Evolutionary conservation across 768 basidiomycete genomes (phyloP), one percentile per base, ranked within the genome.

Genomic region (Vishniacozyma victoriae): DNA sequence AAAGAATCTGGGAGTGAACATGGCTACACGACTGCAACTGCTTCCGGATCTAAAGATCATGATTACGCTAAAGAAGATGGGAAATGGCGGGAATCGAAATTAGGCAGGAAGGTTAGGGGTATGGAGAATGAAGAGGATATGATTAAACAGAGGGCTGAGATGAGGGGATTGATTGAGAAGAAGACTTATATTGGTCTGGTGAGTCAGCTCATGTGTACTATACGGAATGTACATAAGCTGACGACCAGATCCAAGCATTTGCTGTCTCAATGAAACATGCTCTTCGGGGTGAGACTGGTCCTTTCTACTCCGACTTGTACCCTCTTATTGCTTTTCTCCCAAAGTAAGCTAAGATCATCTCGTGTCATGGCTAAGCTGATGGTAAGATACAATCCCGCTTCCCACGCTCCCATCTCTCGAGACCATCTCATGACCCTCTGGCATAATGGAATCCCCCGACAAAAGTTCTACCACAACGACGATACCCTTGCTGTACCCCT

Each of bases 221-320:
- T 4, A 15, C 16, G 19, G 13, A 6, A 9, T 9, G 11, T 11
- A 14, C 14, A 7, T 22, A 13, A 27, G 47, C 47, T 59, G 50
- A 54, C 35, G 4, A 5, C 3, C 54, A 83, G 81, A 74, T 84
- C 16, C 81, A 83, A 76, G 83, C 82, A 0, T 84, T 79, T 60
- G 75, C 82, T 1, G 81, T 85, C 3, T 72, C 83, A 3, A 77
- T 84, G 44, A 85, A 86, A 47, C 63, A 69, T 50, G 47, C 54
- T 64, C 78, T 87, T 12, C 80, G 85, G 29, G 80, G 78, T 5
- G 85, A 86, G 64, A 70, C 76, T 13, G 84, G 85, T 1, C 77
- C 82, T 4, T 87, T 81, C 73, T 86, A 84, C 62, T 76, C 82
- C 33, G 85, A 86, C 60, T 76, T 86, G 19, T 87, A 83, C 59